Conservation (phyloP, 371 early-diverging fungal species). For the Zopfochytrium polystomum region DNA sequence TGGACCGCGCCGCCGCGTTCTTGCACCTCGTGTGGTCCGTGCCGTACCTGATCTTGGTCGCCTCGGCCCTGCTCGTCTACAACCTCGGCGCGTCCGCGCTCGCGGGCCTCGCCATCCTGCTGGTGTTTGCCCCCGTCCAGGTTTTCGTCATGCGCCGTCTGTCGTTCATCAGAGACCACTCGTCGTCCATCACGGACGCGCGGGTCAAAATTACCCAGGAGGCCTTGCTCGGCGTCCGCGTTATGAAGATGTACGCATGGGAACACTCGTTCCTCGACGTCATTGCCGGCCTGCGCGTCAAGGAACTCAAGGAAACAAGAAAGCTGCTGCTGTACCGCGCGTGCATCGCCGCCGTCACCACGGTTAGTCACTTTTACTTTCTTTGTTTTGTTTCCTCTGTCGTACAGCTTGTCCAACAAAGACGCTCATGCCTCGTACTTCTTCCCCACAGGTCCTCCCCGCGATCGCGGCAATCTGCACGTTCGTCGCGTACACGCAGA, state of each 20-base stretch:
- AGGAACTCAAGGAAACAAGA: constrained; percentile 10
- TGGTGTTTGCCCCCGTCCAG: constrained; percentile 24
- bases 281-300: constrained; percentile 15
- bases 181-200: constrained; percentile 23
- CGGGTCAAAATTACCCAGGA: constrained; percentile 35
- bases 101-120: constrained; percentile 26
- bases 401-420: too few relatives aligned
- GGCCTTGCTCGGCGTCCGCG: constrained; percentile 39
- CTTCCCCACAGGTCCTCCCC: constrained; percentile 59
- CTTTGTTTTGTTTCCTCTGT: too few relatives aligned
- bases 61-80: constrained; percentile 14
- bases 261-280: constrained; percentile 24
- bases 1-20: constrained; percentile 22
- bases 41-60: constrained; percentile 16
- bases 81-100: constrained; percentile 24
- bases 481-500: constrained; percentile 14
- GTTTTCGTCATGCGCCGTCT: constrained; percentile 8
- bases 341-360: constrained; percentile 16
- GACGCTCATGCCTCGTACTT: too few relatives aligned
- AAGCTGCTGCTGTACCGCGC: constrained; percentile 15
- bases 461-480: constrained; percentile 51
- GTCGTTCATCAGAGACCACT: constrained; percentile 10
- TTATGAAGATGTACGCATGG: constrained; percentile 36
- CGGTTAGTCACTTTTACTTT: too few relatives aligned
- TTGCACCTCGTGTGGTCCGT: constrained; percentile 20